These are phyloP conservation scores for Eucalyptus grandis DNA, from an alignment of 345 rosid species.

Conservation along the genomic window DNA sequence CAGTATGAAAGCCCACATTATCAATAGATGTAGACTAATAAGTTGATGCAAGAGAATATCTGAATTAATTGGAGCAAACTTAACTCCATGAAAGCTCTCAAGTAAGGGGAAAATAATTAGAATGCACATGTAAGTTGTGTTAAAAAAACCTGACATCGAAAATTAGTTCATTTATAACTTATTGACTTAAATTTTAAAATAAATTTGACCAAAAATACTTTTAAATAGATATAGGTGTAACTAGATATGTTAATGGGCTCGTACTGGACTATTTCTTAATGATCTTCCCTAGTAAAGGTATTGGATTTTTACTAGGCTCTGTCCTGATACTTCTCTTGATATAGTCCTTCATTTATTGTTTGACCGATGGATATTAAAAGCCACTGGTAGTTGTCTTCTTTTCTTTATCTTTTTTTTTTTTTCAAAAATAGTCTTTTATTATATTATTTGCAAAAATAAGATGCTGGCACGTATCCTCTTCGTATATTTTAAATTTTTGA, in stretches of 20 bases:
- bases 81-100: too few relatives aligned
- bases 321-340: neutral
- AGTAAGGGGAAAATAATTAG: too few relatives aligned
- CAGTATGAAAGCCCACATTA: fast-evolving
- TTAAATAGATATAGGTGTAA: fast-evolving
- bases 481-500: neutral
- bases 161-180: too few relatives aligned
- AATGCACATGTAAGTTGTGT: too few relatives aligned
- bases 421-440: neutral
- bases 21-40: neutral
- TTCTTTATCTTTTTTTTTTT: neutral
- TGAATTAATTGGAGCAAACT: too few relatives aligned
- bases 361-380: neutral
- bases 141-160: too few relatives aligned
- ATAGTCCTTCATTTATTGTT: neutral
- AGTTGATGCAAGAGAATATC: too few relatives aligned
- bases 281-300: too few relatives aligned
- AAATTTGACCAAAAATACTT: too few relatives aligned
- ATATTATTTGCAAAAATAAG: neutral
- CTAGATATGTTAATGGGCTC: too few relatives aligned
- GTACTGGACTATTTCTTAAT: neutral
- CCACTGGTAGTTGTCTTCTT: neutral
- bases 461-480: neutral
- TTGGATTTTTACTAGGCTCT: neutral
- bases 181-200: too few relatives aligned